phyloP scores from a whole-genome alignment of 2,329 filamentous ascomycete genomes.

The Apiospora kogelbergensis region DNA sequence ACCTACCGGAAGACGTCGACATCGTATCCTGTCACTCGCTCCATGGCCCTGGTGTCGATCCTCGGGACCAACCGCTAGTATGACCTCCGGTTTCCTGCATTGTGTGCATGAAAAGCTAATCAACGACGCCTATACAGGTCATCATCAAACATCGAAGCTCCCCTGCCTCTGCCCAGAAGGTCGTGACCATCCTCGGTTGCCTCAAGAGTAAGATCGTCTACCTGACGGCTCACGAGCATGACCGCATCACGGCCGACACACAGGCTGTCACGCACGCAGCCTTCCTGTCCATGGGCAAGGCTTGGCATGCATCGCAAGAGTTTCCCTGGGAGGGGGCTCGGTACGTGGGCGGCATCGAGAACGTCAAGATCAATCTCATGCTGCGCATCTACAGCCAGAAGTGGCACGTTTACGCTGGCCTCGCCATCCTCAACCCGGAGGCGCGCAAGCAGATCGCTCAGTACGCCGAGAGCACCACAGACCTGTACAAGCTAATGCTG shows the following conservation, averaged over 20 bases:
- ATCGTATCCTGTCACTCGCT: constrained; percentile 97
- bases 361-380: constrained; percentile 98
- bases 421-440: constrained; percentile 94
- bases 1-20: constrained; percentile 84
- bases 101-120: background rate
- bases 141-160: constrained; percentile 91
- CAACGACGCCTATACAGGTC: constrained; percentile 43
- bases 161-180: constrained; percentile 71
- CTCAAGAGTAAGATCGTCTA: constrained; percentile 85
- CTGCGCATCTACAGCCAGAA: constrained; percentile 97
- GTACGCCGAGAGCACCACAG: constrained; percentile 89
- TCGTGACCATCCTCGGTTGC: constrained; percentile 79
- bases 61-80: constrained; percentile 86
- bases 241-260: constrained; percentile 96
- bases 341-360: constrained; percentile 96
- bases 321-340: constrained; percentile 97
- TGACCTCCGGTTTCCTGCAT: background rate
- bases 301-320: constrained; percentile 92
- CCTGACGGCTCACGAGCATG: constrained; percentile 83
- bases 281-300: constrained; percentile 95
- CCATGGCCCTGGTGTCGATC: constrained; percentile 88
- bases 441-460: constrained; percentile 91
- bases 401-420: constrained; percentile 98
- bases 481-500: constrained; percentile 96
- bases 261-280: constrained; percentile 97